Conservation (phyloP, 352 stramenopile species). For the Phytophthora crassamura region DNA sequence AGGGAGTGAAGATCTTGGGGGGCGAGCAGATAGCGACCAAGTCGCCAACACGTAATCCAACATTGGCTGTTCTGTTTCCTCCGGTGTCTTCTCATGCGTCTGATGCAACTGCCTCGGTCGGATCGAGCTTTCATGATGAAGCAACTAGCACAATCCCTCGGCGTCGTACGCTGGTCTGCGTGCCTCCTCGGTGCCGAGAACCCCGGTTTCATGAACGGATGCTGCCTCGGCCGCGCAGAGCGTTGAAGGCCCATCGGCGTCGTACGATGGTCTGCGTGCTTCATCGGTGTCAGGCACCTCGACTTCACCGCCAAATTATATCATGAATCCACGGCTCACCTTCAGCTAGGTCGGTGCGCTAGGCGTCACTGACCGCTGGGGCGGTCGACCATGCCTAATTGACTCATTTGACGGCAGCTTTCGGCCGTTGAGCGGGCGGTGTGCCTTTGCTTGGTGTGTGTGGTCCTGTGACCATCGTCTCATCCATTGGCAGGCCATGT, state of each 20-base stretch:
- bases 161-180: neutral
- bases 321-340: no score
- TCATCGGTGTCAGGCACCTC: no score
- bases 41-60: neutral
- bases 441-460: slow-evolving; percentile 1
- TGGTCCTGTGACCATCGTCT: neutral
- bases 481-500: no score
- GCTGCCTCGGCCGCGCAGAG: neutral
- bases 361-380: no score
- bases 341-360: no score
- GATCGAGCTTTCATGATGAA: neutral
- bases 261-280: no score
- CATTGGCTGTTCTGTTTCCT: slow-evolving; percentile 1
- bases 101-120: neutral
- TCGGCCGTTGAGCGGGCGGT: neutral
- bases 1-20: no score
- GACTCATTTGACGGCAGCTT: neutral
- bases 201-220: neutral
- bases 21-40: no score
- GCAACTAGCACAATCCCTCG: neutral
- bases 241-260: no score
- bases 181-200: neutral
- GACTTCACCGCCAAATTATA: no score
- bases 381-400: no score
- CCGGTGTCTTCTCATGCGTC: slow-evolving; percentile 1